These are phyloP conservation scores for Xylaria multiplex DNA, from an alignment of 2,329 filamentous ascomycete species.

Conservation along the genomic window DNA sequence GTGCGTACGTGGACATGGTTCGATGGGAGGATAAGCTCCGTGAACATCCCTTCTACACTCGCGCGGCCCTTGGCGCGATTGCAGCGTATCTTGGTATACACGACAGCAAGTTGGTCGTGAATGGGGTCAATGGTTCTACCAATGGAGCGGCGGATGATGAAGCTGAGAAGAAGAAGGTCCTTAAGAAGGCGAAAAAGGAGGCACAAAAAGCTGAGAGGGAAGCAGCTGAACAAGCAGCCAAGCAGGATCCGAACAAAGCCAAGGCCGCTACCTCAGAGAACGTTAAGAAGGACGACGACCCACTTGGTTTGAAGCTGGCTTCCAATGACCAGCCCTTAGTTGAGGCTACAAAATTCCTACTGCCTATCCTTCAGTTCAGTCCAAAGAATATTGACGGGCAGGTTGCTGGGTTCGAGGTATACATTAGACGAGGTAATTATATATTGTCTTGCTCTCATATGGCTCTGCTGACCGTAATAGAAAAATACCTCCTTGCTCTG, in stretches of 20 bases:
- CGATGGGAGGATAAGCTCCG: constrained; percentile 93
- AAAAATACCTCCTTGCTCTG: constrained; percentile 87
- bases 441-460: not conserved
- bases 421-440: constrained; percentile 79
- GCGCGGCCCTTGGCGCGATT: constrained; percentile 83
- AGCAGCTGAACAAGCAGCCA: constrained; percentile 79
- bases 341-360: constrained; percentile 87
- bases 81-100: constrained; percentile 81
- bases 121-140: constrained; percentile 68
- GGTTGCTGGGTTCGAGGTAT: constrained; percentile 88
- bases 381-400: constrained; percentile 85
- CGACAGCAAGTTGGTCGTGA: constrained; percentile 75
- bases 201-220: constrained; percentile 78
- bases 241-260: constrained; percentile 85
- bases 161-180: constrained; percentile 82
- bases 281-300: constrained; percentile 93
- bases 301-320: constrained; percentile 80
- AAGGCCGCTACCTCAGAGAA: constrained; percentile 69
- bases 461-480: constrained; percentile 56
- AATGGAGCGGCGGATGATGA: constrained; percentile 63
- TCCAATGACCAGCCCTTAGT: constrained; percentile 84
- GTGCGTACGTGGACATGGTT: constrained; percentile 95
- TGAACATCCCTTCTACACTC: constrained; percentile 91
- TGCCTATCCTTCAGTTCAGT: constrained; percentile 82
- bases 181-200: constrained; percentile 90